Base-by-base conservation (phyloP, 2,329 filamentous ascomycete genomes). In the Fusarium sp. region DNA sequence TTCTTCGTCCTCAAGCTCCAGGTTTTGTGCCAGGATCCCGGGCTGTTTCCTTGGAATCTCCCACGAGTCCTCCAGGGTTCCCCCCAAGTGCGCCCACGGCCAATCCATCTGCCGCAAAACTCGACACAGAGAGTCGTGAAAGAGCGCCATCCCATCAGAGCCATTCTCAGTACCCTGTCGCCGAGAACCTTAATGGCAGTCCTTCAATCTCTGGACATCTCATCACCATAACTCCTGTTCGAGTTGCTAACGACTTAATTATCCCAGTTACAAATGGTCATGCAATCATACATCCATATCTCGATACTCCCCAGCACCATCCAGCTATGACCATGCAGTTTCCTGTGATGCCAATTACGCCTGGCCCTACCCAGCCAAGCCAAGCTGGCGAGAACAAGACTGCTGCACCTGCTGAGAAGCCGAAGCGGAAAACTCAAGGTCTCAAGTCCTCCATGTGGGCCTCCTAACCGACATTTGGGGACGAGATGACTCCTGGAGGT, bases 381-480 rank as follows among this genome's bases (percentile, higher is more conserved):
- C 61, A 25, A 13, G 50, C 31, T 27, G 40, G 14, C 34, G 23
- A 51, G 36, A 58, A 49, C 23, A 68, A 20, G n/a, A 23, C 40
- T 16, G 10, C 27, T 6, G 25, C 20, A 10, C n/a, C 40, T 16
- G 9, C n/a, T 20, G 7, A n/a, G 33, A 62, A 50, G 25, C 23
- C 25, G 14, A 38, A 54, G n/a, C 27, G 33, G n/a, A 74, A 66
- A 33, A 64, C 59, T 6, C 55, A 65, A 14, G 72, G 72, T 1
- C 51, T 74, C 4, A 46, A 49, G 9, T 64, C 68, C 16, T 74
- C 72, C 11, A 72, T 73, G 61, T 74, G 72, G 72, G 72, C 72
- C 23, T 61, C 57, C 29, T 63, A 50, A 49, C 56, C 6, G 27
- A 8, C 8, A 16, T 40, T 9, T 20, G 6, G 6, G 38, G 13